Evolutionary conservation across 2,329 filamentous ascomycete genomes (phyloP), one percentile per base, ranked within the genome.

Genomic region (Pyrenophora teres): DNA sequence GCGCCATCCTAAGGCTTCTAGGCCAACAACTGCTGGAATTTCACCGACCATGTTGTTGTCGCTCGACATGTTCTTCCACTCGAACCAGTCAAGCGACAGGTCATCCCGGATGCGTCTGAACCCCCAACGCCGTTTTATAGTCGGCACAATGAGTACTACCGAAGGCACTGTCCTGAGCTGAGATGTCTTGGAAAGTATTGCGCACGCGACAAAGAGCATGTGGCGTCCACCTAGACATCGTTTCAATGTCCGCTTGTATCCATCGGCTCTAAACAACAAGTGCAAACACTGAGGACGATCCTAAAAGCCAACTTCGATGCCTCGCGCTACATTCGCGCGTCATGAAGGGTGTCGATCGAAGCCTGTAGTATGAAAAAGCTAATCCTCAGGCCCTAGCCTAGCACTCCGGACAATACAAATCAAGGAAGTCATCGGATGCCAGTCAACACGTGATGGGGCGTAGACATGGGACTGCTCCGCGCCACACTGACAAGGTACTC

Each of bases 391-490:
- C 27, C 3, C 21, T 39, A 8, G 15, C 30, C 12, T 38, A n/a
- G 27, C 19, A 27, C 40, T 41, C 39, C 23, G n/a, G 12, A 38
- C 35, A 30, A 32, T 36, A 6, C 19, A 15, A 40, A 44, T 40
- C 33, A 40, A 39, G 40, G 27, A 40, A 38, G 43, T 23, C 30
- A 37, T 48, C 21, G 27, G 36, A 32, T 48, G 27, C 25, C 15
- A 47, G 39, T 33, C 38, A 36, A 31, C 49, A 52, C 49, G 49
- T 52, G 49, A 46, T 39, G 25, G 35, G 27, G 44, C 32, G 38
- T 35, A 47, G 33, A 40, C 49, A 52, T 52, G 49, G 25, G 49
- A 41, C 44, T 35, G 36, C 42, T 15, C 27, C 32, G 12, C 43
- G 38, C 39, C 15, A 33, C 36, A 38, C 18, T 23, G n/a, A 31